Evolutionary conservation across 169 alveolate genomes (phyloP), one percentile per base, ranked within the genome.

Genomic region (Plasmodium malariae): DNA sequence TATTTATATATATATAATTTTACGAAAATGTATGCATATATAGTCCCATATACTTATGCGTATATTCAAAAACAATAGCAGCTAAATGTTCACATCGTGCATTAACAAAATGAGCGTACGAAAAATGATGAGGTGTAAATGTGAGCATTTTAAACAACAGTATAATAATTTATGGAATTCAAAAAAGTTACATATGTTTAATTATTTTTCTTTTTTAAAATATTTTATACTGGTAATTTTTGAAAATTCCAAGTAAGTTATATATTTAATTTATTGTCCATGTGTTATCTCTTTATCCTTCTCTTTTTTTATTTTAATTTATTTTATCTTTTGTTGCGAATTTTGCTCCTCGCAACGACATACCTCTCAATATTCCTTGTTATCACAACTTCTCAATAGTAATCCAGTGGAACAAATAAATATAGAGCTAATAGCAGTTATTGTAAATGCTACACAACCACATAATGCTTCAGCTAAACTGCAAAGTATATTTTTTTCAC

Each of bases 381-480:
- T 65, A 17, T 76, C 89, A 76, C 89, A 76, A 60, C 89, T 45
- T 36, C 74, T 59, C 30, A 76, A 19, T 55, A 76, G 17, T 51
- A 67, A 65, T 21, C 62, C 89, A 37, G 89, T 65, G 1, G 89
- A 76, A 37, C 51, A 30, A 19, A 76, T 12, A 76, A 36, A 76
- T 26, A 76, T 26, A 21, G 89, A 76, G 21, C 78, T 43, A 17
- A 55, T 24, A 43, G 73, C 28, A 0, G 89, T 76, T n/a, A 68
- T 48, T 43, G 71, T 76, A 21, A 76, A 45, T 26, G 43, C 48
- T 11, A 48, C 36, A 51, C 89, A 60, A n/a, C 74, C 48, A 37
- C 89, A 76, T 62, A 76, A 67, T 34, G 73, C 89, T 45, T 76
- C 78, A 21, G 89, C 21, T 49, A 76, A 76, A 55, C 74, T 76